These are phyloP conservation scores for Fusarium sp. DNA, from an alignment of 2,329 filamentous ascomycete species.

Conservation along the genomic window DNA sequence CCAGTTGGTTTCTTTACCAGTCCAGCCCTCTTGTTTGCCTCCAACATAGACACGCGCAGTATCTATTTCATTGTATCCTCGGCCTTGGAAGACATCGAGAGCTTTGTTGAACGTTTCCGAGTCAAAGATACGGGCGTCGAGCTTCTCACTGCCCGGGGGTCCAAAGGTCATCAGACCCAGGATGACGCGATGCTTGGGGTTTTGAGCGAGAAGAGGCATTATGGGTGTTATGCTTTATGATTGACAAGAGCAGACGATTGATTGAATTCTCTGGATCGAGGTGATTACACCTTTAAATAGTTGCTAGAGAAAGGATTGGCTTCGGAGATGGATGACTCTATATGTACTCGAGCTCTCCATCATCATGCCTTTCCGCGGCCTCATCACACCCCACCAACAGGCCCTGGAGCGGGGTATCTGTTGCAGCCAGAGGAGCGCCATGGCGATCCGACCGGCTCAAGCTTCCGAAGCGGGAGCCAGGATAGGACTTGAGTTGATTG, in stretches of 20 bases:
- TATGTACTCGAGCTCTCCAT: conserved; percentile 35
- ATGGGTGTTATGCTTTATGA: conserved; percentile 28
- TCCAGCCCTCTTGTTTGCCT: conserved; percentile 81
- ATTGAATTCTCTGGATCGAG: not conserved
- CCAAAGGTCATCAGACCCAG: conserved; percentile 89
- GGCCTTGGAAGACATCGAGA: conserved; percentile 78
- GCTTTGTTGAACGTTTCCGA: conserved; percentile 72
- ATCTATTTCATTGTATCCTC: conserved; percentile 85
- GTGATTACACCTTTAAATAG: conserved; percentile 16
- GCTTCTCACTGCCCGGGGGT: conserved; percentile 60
- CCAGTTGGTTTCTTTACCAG: conserved; percentile 73
- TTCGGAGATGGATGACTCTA: conserved; percentile 34
- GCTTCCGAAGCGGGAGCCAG: not conserved
- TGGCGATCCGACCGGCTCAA: conserved; percentile 3
- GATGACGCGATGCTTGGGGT: conserved; percentile 72
- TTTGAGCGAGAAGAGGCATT: conserved; percentile 58
- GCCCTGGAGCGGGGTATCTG: conserved; percentile 31
- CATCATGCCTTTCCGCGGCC: conserved; percentile 13
- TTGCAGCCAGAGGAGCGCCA: conserved; percentile 6
- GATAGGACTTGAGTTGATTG: conserved; percentile 1
- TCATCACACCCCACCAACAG: conserved; percentile 21
- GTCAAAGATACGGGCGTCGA: conserved; percentile 76
- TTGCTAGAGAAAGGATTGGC: not conserved
- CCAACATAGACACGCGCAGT: conserved; percentile 80
- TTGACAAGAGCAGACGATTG: not conserved